These are phyloP conservation scores for Ophidiomyces ophidiicola DNA, from an alignment of 2,329 filamentous ascomycete species.

Conservation along the genomic window DNA sequence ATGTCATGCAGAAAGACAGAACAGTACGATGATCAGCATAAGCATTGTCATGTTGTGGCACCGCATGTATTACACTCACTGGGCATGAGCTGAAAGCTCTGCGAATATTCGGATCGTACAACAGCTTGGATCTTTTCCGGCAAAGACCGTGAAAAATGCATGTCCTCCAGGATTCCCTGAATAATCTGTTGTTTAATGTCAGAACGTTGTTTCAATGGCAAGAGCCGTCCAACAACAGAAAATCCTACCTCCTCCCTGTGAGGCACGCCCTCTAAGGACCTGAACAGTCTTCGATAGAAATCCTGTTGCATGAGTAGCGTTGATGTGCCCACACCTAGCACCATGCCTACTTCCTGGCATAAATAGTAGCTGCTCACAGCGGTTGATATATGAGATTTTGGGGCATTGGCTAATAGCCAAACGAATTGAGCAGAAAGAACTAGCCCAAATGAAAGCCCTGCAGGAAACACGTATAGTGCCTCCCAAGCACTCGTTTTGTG, in stretches of 20 bases:
- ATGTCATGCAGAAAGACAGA: not conserved
- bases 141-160: not conserved
- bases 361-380: conserved; percentile 1
- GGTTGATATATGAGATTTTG: not conserved
- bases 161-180: not conserved
- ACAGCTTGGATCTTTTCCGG: not conserved
- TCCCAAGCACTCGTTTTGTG: not conserved
- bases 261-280: not conserved
- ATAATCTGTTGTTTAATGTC: no score
- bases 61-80: not conserved
- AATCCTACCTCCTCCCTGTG: not conserved
- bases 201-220: not conserved
- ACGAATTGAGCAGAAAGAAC: conserved; percentile 3
- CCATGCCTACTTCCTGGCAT: conserved; percentile 1
- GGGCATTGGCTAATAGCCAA: not conserved
- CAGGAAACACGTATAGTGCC: not conserved
- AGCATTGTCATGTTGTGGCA: no score
- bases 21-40: not conserved
- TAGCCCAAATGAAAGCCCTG: not conserved
- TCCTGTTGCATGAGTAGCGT: not conserved
- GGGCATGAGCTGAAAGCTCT: not conserved
- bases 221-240: not conserved
- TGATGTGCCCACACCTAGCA: not conserved
- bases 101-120: not conserved
- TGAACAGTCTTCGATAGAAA: not conserved